Conservation (phyloP, 257 asterid genomes). For the Misopates orontium region DNA sequence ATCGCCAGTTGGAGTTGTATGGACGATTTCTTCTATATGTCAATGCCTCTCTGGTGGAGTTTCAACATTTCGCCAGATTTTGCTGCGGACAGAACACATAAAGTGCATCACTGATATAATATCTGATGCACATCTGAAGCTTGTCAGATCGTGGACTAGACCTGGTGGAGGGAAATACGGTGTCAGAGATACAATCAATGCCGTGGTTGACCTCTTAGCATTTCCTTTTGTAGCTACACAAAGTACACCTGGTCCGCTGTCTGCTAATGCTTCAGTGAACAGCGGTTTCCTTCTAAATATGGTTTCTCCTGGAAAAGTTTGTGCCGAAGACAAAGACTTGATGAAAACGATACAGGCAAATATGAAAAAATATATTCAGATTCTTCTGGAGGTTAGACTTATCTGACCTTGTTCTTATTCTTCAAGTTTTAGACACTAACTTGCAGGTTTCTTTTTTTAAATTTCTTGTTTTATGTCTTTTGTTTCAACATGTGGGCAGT, state of each 20-base stretch:
- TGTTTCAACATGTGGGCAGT: not conserved
- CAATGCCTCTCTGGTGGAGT: slow-evolving; percentile 96
- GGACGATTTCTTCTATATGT: slow-evolving; percentile 87
- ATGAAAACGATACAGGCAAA: slow-evolving; percentile 75
- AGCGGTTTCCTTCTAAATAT: slow-evolving; percentile 91
- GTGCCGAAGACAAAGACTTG: slow-evolving; percentile 93
- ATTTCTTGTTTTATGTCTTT: slow-evolving; percentile 2
- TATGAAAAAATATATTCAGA: slow-evolving; percentile 85
- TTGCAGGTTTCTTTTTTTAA: not conserved
- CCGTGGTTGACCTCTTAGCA: slow-evolving; percentile 81
- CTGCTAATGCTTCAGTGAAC: slow-evolving; percentile 93
- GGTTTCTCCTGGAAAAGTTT: slow-evolving; percentile 94
- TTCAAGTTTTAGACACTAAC: slow-evolving; percentile 8
- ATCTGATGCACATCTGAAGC: slow-evolving; percentile 75
- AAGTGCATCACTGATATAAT: slow-evolving; percentile 68
- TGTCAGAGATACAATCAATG: slow-evolving; percentile 69
- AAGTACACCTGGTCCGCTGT: slow-evolving; percentile 75
- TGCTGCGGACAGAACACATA: slow-evolving; percentile 71
- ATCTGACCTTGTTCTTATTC: slow-evolving; percentile 22
- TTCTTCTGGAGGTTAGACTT: slow-evolving; percentile 78
- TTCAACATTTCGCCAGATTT: slow-evolving; percentile 76
- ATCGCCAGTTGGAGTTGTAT: slow-evolving; percentile 81
- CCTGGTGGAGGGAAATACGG: slow-evolving; percentile 96
- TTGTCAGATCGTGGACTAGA: slow-evolving; percentile 72
- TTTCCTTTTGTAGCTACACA: slow-evolving; percentile 94